A percentile compares a stretch with the other conserved stretches of the same genome.
Conservation (phyloP, 148 eudicot genomes). For the Arbutus unedo region DNA sequence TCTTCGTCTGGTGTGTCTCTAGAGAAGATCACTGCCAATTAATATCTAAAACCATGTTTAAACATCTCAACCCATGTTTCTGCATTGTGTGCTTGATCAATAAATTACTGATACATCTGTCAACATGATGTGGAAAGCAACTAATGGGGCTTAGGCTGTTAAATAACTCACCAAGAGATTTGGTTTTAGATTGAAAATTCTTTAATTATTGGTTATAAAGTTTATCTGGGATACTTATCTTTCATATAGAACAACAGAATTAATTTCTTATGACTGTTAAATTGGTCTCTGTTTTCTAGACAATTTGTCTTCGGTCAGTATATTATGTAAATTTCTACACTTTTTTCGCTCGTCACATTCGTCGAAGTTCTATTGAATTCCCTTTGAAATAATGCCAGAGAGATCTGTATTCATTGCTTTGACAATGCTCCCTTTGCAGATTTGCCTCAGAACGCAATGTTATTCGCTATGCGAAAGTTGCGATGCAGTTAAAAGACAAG, state of each 20-base stretch:
- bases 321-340: background rate
- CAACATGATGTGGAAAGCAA: background rate
- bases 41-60: background rate
- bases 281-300: background rate
- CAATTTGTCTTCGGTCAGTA: background rate
- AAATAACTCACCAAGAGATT: background rate
- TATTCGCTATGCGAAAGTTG: slow-evolving; percentile 68
- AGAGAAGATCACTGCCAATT: background rate
- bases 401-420: background rate
- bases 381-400: background rate
- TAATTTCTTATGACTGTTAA: background rate
- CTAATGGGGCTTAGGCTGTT: background rate
- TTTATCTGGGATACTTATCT: background rate
- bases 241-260: background rate
- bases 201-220: background rate
- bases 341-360: background rate
- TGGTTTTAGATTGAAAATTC: background rate
- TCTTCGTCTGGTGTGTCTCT: background rate
- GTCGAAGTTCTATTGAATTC: background rate
- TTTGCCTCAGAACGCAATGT: slow-evolving; percentile 44
- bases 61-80: background rate
- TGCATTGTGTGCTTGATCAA: background rate
- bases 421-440: slow-evolving; percentile 30
- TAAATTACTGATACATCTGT: background rate
- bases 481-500: slow-evolving; percentile 61